phyloP scores from a whole-genome alignment of 345 rosid species.

The Gossypium mustelinum region DNA sequence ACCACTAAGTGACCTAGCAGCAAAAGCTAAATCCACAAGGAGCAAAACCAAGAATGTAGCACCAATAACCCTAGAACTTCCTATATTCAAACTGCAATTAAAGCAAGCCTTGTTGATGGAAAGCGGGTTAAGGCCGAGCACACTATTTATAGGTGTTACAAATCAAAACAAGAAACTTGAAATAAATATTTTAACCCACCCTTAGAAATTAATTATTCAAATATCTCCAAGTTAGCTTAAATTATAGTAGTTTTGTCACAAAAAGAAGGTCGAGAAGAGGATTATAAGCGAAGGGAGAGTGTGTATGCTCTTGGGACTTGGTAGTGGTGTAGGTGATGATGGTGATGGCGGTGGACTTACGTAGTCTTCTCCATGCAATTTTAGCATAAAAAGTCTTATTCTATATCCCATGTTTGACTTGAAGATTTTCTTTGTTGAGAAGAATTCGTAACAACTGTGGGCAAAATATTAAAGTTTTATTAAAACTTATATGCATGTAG shows the following conservation, averaged over 20 bases:
- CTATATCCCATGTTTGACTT: too few relatives aligned
- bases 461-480: too few relatives aligned
- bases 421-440: too few relatives aligned
- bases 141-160: background rate
- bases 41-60: constrained; percentile 41
- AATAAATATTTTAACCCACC: too few relatives aligned
- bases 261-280: background rate
- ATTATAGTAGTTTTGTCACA: background rate
- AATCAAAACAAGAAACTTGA: background rate
- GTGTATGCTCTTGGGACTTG: background rate
- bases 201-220: too few relatives aligned
- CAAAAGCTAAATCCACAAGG: constrained; percentile 38
- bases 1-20: constrained; percentile 37
- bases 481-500: too few relatives aligned
- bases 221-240: background rate
- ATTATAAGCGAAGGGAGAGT: background rate
- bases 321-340: background rate
- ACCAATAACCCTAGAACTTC: constrained; percentile 27
- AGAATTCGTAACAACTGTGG: too few relatives aligned
- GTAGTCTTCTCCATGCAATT: background rate
- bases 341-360: background rate
- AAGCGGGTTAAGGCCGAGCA: background rate
- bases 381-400: too few relatives aligned
- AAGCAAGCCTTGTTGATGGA: background rate
- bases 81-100: constrained; percentile 18